These are phyloP conservation scores for Trichosanthes cucumerina DNA, from an alignment of 306 rosid species.

Conservation along the genomic window DNA sequence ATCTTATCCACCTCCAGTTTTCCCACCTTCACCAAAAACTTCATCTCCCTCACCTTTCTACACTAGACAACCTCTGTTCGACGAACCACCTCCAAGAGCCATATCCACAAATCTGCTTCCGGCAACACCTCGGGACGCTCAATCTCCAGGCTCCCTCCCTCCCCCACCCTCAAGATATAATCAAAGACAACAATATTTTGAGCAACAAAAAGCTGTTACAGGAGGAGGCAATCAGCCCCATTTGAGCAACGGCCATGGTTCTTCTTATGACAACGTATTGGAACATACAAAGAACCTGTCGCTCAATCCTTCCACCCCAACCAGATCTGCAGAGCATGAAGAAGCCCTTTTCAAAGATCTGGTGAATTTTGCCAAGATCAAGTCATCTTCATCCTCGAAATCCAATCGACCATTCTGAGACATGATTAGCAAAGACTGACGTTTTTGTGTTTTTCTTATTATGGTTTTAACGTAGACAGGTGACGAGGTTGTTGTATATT, in stretches of 20 bases:
- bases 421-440: background rate
- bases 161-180: conserved; percentile 75
- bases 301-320: conserved; percentile 40
- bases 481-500: background rate
- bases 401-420: conserved; percentile 32
- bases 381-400: conserved; percentile 63
- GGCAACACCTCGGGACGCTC: conserved; percentile 59
- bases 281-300: conserved; percentile 62
- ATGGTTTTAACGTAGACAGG: background rate
- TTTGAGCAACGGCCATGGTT: conserved; percentile 39
- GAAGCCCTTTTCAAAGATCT: conserved; percentile 79
- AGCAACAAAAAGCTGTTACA: conserved; percentile 28
- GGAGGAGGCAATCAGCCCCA: conserved; percentile 21
- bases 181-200: conserved; percentile 75
- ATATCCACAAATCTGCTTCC: conserved; percentile 42
- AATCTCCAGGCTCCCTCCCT: conserved; percentile 40
- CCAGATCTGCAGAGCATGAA: conserved; percentile 57
- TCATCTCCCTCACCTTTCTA: conserved; percentile 43
- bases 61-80: conserved; percentile 38
- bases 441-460: background rate
- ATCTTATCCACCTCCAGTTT: conserved; percentile 23
- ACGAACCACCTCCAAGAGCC: conserved; percentile 41
- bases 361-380: conserved; percentile 66
- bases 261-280: conserved; percentile 55
- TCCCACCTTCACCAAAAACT: conserved; percentile 23